phyloP scores from a whole-genome alignment of 768 basidiomycete genomes.

The Leccinum arenicola region DNA sequence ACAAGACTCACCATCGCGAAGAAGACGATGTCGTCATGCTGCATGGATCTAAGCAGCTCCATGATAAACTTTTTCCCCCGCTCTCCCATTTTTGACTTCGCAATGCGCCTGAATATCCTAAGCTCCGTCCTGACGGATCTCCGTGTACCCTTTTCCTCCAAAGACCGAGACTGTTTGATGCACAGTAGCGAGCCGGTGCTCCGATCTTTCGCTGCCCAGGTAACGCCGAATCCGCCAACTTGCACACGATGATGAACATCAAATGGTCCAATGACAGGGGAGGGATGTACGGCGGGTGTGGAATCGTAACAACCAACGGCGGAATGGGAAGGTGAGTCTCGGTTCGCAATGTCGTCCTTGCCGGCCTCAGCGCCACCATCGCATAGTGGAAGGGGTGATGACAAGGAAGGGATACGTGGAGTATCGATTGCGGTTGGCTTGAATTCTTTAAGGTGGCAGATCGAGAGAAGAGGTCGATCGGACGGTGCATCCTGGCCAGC shows the following conservation, averaged over 20 bases:
- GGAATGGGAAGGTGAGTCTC: neutral
- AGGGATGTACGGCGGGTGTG: neutral
- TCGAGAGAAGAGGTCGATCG: neutral
- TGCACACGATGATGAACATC: constrained; percentile 18
- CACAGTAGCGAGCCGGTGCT: constrained; percentile 36
- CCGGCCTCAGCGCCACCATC: neutral
- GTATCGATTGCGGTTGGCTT: neutral
- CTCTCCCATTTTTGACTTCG: constrained; percentile 13
- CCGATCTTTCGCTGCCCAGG: constrained; percentile 24
- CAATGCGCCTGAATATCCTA: constrained; percentile 34
- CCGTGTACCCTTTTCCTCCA: constrained; percentile 7
- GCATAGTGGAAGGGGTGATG: neutral
- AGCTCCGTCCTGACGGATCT: constrained; percentile 33
- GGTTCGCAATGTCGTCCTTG: neutral
- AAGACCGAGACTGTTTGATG: constrained; percentile 33
- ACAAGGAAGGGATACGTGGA: neutral
- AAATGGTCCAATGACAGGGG: constrained; percentile 27
- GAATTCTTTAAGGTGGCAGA: neutral
- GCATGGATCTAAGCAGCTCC: constrained; percentile 36
- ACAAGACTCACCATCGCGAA: constrained; percentile 40
- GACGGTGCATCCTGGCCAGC: neutral
- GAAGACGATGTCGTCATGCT: constrained; percentile 27
- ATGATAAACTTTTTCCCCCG: constrained; percentile 37
- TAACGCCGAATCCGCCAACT: constrained; percentile 18
- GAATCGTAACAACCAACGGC: neutral